Evolutionary conservation across 2,329 filamentous ascomycete genomes (phyloP), one percentile per base, ranked within the genome.

Genomic region (Dactylellina parvicollis): DNA sequence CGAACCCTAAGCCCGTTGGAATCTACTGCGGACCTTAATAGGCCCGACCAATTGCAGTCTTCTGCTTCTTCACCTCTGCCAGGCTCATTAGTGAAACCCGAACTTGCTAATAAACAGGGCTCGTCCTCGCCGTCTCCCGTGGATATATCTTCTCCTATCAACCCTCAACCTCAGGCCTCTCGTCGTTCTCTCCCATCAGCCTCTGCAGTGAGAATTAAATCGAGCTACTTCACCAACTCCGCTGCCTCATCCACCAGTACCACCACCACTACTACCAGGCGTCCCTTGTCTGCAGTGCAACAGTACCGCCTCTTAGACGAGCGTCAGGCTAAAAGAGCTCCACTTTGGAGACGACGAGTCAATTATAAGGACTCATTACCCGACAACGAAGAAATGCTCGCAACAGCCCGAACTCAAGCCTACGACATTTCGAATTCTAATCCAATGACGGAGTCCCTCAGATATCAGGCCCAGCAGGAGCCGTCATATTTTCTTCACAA

Each of bases 351-450:
- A 73, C 60, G 69, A 60, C 52, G 69, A 66, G 69, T 73, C 42
- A 73, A 73, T 73, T 73, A 66, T 66, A 73, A 66, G 50, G 49
- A 47, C 69, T 73, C 69, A 73, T 66, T 73, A 60, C 42, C 54
- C 60, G 69, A 73, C 60, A 54, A 36, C 54, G 69, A 73, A 56
- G 69, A 73, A 73, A 73, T 73, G 69, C 69, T 73, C 69, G 69
- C 69, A 59, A 73, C 69, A 3, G 69, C 69, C 47, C 60, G 69
- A 24, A 52, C 69, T 36, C 69, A 73, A 40, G 60, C 69, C 4
- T 66, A 66, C 49, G 60, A 73, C 32, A 47, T 73, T 47, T 49
- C 69, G 22, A 60, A 55, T 59, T 36, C 59, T 54, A 60, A 34
- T 49, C n/a, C 66, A 57, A 72, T 64, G 66, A 64, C 57, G 8